Conservation (phyloP, 805 yeast genomes). For the Cyberlindnera galapagoensis region DNA sequence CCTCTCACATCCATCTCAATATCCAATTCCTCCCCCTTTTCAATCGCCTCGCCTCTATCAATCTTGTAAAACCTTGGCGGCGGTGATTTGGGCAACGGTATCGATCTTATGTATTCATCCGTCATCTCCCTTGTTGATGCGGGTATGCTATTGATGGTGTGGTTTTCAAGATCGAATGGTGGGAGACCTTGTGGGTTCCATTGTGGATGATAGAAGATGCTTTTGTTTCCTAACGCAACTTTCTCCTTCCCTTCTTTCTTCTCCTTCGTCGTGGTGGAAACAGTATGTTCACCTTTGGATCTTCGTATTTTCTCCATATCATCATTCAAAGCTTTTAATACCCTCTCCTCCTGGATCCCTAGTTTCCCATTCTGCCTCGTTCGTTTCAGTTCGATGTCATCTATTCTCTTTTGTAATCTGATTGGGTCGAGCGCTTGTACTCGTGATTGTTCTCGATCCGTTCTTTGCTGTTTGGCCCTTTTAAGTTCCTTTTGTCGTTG, state of each 20-base stretch:
- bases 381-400: constrained; percentile 23
- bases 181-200: constrained; percentile 53
- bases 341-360: constrained; percentile 28
- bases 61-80: constrained; percentile 18
- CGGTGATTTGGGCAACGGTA: constrained; percentile 27
- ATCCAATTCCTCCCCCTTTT: constrained; percentile 4
- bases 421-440: constrained; percentile 21
- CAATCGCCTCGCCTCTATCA: constrained; percentile 4
- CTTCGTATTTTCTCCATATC: constrained; percentile 36
- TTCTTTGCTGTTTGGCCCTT: constrained; percentile 19
- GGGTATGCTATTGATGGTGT: background rate
- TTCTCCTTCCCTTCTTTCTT: background rate
- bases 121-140: constrained; percentile 7
- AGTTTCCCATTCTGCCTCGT: constrained; percentile 30
- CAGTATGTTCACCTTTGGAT: constrained; percentile 8
- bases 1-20: background rate
- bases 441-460: constrained; percentile 19
- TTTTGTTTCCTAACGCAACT: constrained; percentile 39
- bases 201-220: constrained; percentile 60
- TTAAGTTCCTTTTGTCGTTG: constrained; percentile 23
- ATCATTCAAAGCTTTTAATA: constrained; percentile 27
- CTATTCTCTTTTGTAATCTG: constrained; percentile 15
- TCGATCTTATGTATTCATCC: constrained; percentile 18
- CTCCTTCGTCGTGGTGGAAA: background rate
- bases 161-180: background rate